Evolutionary conservation across 179 eudicot species (phyloP), one percentile per base, ranked within the genome.

Genomic region (Corrigiola litoralis): DNA sequence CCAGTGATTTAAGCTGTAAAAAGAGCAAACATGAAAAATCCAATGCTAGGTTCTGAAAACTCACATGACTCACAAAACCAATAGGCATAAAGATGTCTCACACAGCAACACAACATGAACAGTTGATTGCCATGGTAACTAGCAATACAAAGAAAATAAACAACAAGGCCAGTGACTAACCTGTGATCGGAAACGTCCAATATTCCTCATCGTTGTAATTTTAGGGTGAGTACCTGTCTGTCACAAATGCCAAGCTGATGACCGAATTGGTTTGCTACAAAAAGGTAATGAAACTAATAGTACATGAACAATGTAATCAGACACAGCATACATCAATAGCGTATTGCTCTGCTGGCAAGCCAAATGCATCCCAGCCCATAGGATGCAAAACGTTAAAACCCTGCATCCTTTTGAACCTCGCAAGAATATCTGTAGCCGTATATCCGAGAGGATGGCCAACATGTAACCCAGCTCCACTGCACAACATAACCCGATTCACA

Each of bases 291-390:
- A 33, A 53, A 65, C 47, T 48, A 38, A 47, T 13, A 75, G 10
- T 40, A 52, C 18, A 56, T 41, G 53, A 72, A 69, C 25, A 23
- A 42, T 67, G 45, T 61, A 10, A 10, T 50, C 23, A 40, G 34
- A 68, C 58, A 52, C 11, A 50, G 60, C 71, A 72, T 72, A 91
- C 99, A 85, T 95, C 87, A 67, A 95, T 95, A 46, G 99, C 99
- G 69, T 95, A 95, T 76, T 95, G 99, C 77, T 95, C 99, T 7
- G 97, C 99, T 27, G 99, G 99, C 81, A 95, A 80, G 38, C 99
- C 99, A 78, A 95, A 95, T 37, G 99, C 99, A 82, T 95, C 99
- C 99, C 99, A 95, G 64, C 99, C 99, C 96, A 91, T 95, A 10
- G 99, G 99, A 49, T 95, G 99, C 72, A 95, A 73, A 67, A 95